Percentiles rank a stretch among this genome's conserved stretches.
phyloP scores from a whole-genome alignment of 768 basidiomycete species.

The Rhodotorula paludigena region DNA sequence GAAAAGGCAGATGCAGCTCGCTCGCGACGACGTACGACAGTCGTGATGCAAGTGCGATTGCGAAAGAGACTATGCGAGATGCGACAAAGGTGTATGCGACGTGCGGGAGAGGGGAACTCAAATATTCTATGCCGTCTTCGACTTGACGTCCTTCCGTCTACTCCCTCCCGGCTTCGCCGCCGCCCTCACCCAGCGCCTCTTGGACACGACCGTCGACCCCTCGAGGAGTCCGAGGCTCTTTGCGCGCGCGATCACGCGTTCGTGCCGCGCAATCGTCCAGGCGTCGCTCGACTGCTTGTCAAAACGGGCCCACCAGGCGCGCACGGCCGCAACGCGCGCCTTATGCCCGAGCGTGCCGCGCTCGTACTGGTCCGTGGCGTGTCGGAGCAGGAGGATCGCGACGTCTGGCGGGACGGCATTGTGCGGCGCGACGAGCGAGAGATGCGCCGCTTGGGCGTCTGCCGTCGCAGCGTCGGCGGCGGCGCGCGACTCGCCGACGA shows the following conservation, averaged over 20 bases:
- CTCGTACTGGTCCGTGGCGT: background rate
- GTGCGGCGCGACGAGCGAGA: background rate
- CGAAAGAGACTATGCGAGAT: too few species aligned
- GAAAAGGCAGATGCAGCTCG: too few species aligned
- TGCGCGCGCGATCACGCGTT: background rate
- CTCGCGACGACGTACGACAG: too few species aligned
- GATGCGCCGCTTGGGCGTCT: background rate
- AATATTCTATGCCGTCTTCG: too few species aligned
- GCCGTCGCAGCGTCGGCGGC: background rate
- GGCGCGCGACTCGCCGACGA: background rate
- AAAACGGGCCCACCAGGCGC: slow-evolving; percentile 2
- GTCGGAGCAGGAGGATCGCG: slow-evolving; percentile 10
- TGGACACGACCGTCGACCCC: background rate
- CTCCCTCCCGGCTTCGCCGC: too few species aligned
- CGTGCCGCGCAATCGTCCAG: background rate
- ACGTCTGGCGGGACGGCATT: slow-evolving; percentile 4
- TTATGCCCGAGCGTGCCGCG: background rate
- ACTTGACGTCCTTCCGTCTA: too few species aligned
- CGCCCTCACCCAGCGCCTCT: too few species aligned
- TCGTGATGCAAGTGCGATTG: too few species aligned
- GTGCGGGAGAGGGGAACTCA: too few species aligned
- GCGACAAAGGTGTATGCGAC: too few species aligned
- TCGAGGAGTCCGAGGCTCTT: background rate
- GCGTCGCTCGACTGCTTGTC: background rate
- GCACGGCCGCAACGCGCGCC: background rate